Evolutionary conservation across 176 grass and related monocot genomes (phyloP).

Genomic region (Oropetium thomaeum): DNA sequence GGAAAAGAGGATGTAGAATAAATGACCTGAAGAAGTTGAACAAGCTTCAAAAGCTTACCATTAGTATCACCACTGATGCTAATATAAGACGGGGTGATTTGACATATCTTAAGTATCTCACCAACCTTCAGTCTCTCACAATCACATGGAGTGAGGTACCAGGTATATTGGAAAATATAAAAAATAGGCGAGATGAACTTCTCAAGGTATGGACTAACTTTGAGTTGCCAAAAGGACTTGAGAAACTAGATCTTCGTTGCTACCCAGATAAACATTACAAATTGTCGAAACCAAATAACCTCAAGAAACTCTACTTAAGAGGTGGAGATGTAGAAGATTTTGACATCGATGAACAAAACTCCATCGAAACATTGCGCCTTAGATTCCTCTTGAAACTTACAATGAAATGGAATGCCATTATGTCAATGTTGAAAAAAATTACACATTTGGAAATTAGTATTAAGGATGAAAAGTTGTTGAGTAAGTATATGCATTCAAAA

Average conservation of each 20-base stretch:
- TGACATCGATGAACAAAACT: neutral
- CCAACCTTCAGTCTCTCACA: neutral
- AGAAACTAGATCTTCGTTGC: slow-evolving; percentile 42
- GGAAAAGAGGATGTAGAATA: neutral
- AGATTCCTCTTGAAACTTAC: neutral
- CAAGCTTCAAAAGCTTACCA: slow-evolving; percentile 31
- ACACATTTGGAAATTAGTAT: slow-evolving; percentile 14
- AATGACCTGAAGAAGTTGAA: neutral
- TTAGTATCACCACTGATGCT: slow-evolving; percentile 41
- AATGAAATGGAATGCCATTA: neutral
- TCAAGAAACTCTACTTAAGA: slow-evolving; percentile 41
- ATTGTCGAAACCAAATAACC: neutral
- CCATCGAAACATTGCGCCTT: slow-evolving; percentile 7
- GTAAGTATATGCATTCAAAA: neutral
- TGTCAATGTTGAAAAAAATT: accelerated
- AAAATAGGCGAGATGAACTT: accelerated
- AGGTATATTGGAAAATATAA: neutral
- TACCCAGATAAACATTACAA: neutral
- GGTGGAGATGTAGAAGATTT: neutral
- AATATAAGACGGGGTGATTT: neutral
- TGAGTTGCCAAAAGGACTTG: neutral
- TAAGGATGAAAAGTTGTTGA: slow-evolving; percentile 13
- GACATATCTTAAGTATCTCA: neutral
- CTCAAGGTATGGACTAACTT: neutral
- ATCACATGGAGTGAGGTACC: slow-evolving; percentile 44